Conservation (phyloP, 2,329 filamentous ascomycete genomes). For the Zymoseptoria brevis region DNA sequence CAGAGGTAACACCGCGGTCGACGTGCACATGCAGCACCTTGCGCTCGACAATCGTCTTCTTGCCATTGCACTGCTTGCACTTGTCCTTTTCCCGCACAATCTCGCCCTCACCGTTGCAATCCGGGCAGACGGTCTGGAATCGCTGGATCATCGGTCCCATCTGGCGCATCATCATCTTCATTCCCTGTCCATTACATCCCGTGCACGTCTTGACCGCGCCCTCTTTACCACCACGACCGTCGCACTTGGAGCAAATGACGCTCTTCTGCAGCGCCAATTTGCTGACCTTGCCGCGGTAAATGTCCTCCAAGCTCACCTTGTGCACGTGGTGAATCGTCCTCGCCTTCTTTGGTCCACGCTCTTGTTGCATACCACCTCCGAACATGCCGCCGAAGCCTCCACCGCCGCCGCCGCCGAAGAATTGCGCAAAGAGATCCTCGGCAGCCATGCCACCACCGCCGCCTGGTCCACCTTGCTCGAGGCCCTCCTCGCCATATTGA, state of each 20-base stretch:
- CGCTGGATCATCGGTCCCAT: conserved; percentile 99
- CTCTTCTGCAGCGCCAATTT: conserved; percentile 97
- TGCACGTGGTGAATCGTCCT: conserved; percentile 96
- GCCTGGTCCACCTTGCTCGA: conserved; percentile 72
- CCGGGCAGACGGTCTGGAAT: conserved; percentile 97
- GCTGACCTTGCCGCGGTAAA: conserved; percentile 95
- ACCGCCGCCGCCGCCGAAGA: conserved; percentile 76
- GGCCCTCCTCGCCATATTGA: conserved; percentile 93
- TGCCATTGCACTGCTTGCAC: conserved; percentile 92
- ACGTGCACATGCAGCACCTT: conserved; percentile 98
- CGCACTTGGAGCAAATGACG: conserved; percentile 90
- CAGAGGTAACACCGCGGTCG: conserved; percentile 85
- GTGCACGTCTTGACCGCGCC: conserved; percentile 90
- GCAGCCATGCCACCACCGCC: conserved; percentile 76
- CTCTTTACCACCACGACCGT: conserved; percentile 91
- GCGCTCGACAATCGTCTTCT: conserved; percentile 95
- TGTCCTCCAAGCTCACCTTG: conserved; percentile 95
- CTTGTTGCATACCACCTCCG: conserved; percentile 62
- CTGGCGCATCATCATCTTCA: conserved; percentile 99
- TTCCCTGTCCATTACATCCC: conserved; percentile 86
- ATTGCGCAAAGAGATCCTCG: conserved; percentile 93
- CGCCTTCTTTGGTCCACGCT: conserved; percentile 79
- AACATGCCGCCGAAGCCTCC: conserved; percentile 68
- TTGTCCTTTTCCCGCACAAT: conserved; percentile 94
- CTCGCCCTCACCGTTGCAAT: conserved; percentile 96